A percentile compares a stretch with the other conserved stretches of the same genome.
These are phyloP conservation scores for Trichophyton schoenleinii DNA, from an alignment of 2,329 filamentous ascomycete genomes.

Conservation along the genomic window DNA sequence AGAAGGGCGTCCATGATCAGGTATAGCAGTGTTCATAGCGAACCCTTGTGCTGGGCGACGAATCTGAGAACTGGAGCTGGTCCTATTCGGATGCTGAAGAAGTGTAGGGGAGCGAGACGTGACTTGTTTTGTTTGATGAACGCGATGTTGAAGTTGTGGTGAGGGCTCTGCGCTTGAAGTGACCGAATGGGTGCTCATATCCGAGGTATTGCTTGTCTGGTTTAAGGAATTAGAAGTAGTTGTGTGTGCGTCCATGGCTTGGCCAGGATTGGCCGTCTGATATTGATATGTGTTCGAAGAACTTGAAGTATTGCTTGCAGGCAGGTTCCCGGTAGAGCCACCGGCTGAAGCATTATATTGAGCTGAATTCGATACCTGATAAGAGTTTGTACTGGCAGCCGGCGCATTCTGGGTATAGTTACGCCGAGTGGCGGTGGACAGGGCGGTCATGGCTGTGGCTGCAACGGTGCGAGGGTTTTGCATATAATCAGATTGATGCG, in stretches of 20 bases:
- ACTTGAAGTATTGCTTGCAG: not conserved
- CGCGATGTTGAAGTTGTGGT: not conserved
- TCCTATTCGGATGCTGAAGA: not conserved
- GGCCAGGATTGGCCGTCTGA: not conserved
- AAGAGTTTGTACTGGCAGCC: not conserved
- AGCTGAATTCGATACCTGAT: not conserved
- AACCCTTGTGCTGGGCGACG: not conserved
- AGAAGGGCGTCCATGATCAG: not conserved
- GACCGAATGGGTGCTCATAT: not conserved
- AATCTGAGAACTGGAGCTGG: not conserved
- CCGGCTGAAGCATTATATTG: not conserved
- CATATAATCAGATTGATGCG: conserved; percentile 9
- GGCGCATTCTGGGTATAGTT: not conserved
- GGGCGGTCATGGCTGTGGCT: conserved; percentile 12
- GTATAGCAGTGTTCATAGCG: not conserved
- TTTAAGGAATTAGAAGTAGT: not conserved
- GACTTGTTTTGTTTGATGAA: not conserved
- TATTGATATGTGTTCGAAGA: not conserved
- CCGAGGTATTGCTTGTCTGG: not conserved
- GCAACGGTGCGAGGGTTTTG: conserved; percentile 11
- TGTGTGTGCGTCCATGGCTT: not conserved
- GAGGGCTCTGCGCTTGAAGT: not conserved
- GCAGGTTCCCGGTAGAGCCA: not conserved
- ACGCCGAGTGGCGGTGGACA: conserved; percentile 9
- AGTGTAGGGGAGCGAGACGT: conserved; percentile 5